These are phyloP conservation scores for Zygosaccharomyces sapae DNA, from an alignment of 1,139 yeast genomes.

Conservation along the genomic window DNA sequence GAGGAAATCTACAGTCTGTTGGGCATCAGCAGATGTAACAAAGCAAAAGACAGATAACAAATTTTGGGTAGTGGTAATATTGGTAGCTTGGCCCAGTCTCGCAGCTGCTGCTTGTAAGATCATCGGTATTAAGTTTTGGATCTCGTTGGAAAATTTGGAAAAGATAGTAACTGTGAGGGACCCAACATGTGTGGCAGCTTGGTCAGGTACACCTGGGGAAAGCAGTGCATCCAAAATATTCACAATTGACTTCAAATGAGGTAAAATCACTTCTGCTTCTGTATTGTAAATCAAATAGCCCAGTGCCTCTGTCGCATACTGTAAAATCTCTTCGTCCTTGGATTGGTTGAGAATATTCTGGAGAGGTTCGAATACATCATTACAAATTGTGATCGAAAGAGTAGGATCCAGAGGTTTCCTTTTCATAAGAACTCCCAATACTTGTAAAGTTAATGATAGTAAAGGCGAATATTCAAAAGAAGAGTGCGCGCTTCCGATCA, in stretches of 20 bases:
- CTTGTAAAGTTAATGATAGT: slow-evolving; percentile 61
- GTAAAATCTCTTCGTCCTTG: slow-evolving; percentile 75
- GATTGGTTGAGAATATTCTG: slow-evolving; percentile 52
- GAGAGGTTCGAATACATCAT: slow-evolving; percentile 43
- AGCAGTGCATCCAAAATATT: slow-evolving; percentile 64
- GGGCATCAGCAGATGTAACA: slow-evolving; percentile 57
- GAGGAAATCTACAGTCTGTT: slow-evolving; percentile 59
- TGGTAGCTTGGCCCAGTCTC: slow-evolving; percentile 61
- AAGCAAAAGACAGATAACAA: slow-evolving; percentile 73
- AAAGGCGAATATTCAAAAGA: slow-evolving; percentile 48
- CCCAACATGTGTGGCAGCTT: slow-evolving; percentile 75
- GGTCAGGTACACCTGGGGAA: slow-evolving; percentile 67
- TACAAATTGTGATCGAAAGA: slow-evolving; percentile 44
- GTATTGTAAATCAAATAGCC: slow-evolving; percentile 54
- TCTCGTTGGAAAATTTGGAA: slow-evolving; percentile 48
- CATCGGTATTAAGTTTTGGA: slow-evolving; percentile 50
- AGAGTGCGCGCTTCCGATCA: slow-evolving; percentile 23
- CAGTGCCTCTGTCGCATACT: slow-evolving; percentile 72
- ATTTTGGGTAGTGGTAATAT: slow-evolving; percentile 70
- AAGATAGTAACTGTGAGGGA: slow-evolving; percentile 62
- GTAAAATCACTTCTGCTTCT: slow-evolving; percentile 44
- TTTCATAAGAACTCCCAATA: slow-evolving; percentile 44
- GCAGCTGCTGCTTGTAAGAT: slow-evolving; percentile 70
- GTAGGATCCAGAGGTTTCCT: slow-evolving; percentile 28
- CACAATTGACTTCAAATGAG: slow-evolving; percentile 50